These are phyloP conservation scores for Catunica adiposa DNA, from an alignment of 2,329 filamentous ascomycete genomes.

Conservation along the genomic window DNA sequence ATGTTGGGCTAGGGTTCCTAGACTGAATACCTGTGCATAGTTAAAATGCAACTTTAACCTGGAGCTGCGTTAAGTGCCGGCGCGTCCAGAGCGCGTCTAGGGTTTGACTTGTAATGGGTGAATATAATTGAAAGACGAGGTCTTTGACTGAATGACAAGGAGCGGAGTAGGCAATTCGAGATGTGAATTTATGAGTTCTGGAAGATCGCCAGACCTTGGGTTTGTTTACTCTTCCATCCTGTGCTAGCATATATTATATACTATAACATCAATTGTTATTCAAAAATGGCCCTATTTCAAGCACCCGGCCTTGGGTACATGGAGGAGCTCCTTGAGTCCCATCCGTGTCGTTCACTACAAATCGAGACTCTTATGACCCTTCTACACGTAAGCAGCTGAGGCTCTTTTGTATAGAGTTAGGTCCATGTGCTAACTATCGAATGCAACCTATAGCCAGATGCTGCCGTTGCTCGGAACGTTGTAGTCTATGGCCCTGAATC, in stretches of 20 bases:
- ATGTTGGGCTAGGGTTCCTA: no score
- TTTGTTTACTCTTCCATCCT: no score
- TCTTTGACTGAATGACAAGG: neutral
- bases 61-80: neutral
- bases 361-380: constrained; percentile 42
- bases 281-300: constrained; percentile 27
- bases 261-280: neutral
- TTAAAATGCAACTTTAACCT: neutral
- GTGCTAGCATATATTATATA: no score
- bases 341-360: constrained; percentile 42
- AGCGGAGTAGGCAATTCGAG: neutral
- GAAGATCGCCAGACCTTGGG: no score
- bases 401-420: no score
- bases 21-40: no score
- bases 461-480: constrained; percentile 57
- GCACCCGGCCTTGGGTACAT: constrained; percentile 36
- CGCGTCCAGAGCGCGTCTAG: neutral
- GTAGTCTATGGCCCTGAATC: constrained; percentile 73
- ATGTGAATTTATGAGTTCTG: neutral
- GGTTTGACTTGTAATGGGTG: neutral
- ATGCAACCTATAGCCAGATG: constrained; percentile 32
- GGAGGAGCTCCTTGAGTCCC: constrained; percentile 29
- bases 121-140: neutral
- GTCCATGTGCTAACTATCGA: neutral
- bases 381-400: constrained; percentile 26